Evolutionary conservation across 805 yeast species (phyloP), one percentile per base, ranked within the genome.

Genomic region (Wickerhamiella hasegawae): DNA sequence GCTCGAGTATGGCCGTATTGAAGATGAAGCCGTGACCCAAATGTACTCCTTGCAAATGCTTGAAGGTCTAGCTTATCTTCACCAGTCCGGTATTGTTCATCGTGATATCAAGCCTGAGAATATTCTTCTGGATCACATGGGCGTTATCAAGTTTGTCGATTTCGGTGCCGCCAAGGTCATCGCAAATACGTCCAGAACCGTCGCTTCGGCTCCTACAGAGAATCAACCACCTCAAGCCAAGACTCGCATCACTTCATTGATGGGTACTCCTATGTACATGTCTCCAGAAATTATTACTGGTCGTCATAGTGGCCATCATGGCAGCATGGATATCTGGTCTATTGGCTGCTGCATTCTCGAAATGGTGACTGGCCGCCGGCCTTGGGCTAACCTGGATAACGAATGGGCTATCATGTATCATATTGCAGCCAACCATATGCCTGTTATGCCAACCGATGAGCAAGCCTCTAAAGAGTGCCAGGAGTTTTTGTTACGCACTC

Each of bases 231-330:
- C 35, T 46, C 56, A 41, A 63, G 60, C 39, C 61, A 35, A 38
- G 31, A 42, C 48, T 1, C 34, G 37, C 8, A 23, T 40, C 3
- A 49, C 43, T 29, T 38, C 46, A 9, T 66, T 79, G 63, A 75
- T 93, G 2, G 98, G 98, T 27, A 90, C 98, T 0, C 97, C 97
- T 12, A 90, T 87, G 96, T 90, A 90, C 58, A 87, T 90, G 97
- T 83, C 97, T 0, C 98, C 98, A 0, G 98, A 90, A 50, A 80
- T 82, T 0, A 82, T 90, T 39, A 81, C 90, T 1, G 96, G 96
- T 2, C 64, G 69, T 4, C 56, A 66, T 1, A 51, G 67, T 1
- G 47, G 47, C 10, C 42, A 37, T 21, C 69, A 66, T 43, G 85
- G 85, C 3, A 72, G 75, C 3, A 68, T 63, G 39, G 98, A 90